These are phyloP conservation scores for Erodium trifolium DNA, from an alignment of 441 rosid species.

Conservation along the genomic window DNA sequence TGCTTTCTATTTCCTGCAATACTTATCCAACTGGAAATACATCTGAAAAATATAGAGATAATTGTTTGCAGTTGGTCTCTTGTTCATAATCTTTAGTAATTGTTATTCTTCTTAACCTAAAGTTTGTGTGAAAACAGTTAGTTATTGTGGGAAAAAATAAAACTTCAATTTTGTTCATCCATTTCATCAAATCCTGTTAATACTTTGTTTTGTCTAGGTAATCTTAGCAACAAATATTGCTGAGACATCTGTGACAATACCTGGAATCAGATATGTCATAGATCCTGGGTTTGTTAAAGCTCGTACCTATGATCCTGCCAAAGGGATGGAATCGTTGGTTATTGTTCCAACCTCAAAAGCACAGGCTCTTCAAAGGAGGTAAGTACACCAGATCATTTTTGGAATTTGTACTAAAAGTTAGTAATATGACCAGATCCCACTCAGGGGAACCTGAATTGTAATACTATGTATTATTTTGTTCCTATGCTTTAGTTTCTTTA, in stretches of 20 bases:
- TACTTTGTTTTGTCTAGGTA: conserved; percentile 39
- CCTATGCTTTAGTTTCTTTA: not conserved
- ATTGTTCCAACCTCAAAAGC: conserved; percentile 85
- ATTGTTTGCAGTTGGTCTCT: not conserved
- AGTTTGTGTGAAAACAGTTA: no score
- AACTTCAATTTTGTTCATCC: not conserved
- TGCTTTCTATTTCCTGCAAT: not conserved
- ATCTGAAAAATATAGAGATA: not conserved
- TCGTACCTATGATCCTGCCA: conserved; percentile 69
- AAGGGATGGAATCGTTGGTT: conserved; percentile 80
- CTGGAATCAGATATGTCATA: conserved; percentile 86
- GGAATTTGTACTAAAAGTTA: not conserved
- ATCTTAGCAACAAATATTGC: conserved; percentile 93
- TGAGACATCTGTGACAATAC: conserved; percentile 91
- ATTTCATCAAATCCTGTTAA: conserved; percentile 2
- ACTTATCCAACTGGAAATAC: not conserved
- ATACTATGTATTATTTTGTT: not conserved
- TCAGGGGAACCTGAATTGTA: not conserved
- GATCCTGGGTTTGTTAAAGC: conserved; percentile 95
- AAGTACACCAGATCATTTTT: conserved; percentile 13
- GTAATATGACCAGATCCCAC: not conserved
- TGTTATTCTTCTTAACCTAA: no score
- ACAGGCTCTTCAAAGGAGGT: conserved; percentile 93
- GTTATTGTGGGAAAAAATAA: no score
- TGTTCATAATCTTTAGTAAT: not conserved